phyloP scores from a whole-genome alignment of 345 rosid genomes.

The Eutrema japonicum region DNA sequence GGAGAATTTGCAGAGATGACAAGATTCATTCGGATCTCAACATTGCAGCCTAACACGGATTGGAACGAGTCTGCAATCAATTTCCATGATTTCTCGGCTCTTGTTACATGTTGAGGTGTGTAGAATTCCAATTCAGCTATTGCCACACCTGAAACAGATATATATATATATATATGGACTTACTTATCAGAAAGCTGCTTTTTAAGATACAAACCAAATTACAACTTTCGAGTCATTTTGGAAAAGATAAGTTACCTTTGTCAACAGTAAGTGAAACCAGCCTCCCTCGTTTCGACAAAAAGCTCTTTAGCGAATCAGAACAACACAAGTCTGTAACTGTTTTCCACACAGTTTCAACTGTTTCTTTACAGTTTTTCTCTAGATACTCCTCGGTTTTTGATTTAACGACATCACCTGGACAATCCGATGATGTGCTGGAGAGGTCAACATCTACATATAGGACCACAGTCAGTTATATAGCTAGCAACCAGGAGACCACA shows the following conservation, averaged over 20 bases:
- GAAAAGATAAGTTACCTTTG: slow-evolving; percentile 55
- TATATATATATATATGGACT: not conserved
- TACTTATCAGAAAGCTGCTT: not conserved
- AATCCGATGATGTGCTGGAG: slow-evolving; percentile 56
- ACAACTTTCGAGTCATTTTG: not conserved
- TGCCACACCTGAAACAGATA: slow-evolving; percentile 62
- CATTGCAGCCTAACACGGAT: slow-evolving; percentile 75
- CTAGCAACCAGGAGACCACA: slow-evolving; percentile 16
- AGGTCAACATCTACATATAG: slow-evolving; percentile 37
- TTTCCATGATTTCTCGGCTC: slow-evolving; percentile 97
- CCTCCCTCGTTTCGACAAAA: slow-evolving; percentile 77
- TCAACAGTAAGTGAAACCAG: slow-evolving; percentile 67
- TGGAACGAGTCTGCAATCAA: slow-evolving; percentile 83
- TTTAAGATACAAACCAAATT: not conserved
- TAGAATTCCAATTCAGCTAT: slow-evolving; percentile 77
- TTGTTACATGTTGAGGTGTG: slow-evolving; percentile 59
- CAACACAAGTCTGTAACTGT: slow-evolving; percentile 63
- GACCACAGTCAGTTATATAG: slow-evolving; percentile 26
- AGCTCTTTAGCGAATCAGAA: slow-evolving; percentile 73
- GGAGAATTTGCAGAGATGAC: slow-evolving; percentile 49
- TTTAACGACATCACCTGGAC: slow-evolving; percentile 54
- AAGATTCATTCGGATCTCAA: slow-evolving; percentile 80
- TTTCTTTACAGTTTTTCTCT: slow-evolving; percentile 50
- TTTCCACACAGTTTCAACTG: slow-evolving; percentile 75
- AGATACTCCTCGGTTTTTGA: slow-evolving; percentile 42